These are phyloP conservation scores for Wickerhamomyces bisporus DNA, from an alignment of 805 yeast genomes.

Conservation along the genomic window DNA sequence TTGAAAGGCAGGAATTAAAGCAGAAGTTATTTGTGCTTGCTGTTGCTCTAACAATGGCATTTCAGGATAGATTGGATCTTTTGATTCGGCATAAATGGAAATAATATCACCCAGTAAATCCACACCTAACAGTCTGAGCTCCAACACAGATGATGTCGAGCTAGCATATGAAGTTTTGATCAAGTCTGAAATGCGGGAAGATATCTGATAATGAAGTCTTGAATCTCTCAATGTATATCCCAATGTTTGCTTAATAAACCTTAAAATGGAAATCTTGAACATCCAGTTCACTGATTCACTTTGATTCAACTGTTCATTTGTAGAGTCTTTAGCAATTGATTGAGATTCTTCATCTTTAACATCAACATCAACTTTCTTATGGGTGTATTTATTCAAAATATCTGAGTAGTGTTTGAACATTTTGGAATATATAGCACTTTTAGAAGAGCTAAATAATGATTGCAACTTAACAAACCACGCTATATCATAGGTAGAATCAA, in stretches of 20 bases:
- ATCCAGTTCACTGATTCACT: constrained; percentile 56
- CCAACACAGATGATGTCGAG: constrained; percentile 62
- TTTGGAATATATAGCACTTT: constrained; percentile 36
- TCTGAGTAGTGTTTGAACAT: constrained; percentile 37
- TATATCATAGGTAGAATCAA: constrained; percentile 41
- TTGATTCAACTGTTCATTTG: constrained; percentile 11
- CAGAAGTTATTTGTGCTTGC: constrained; percentile 90
- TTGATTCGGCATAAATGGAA: constrained; percentile 50
- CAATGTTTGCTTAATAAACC: constrained; percentile 40
- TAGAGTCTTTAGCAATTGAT: constrained; percentile 29
- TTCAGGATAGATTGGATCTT: constrained; percentile 69
- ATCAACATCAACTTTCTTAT: constrained; percentile 29
- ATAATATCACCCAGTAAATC: constrained; percentile 60
- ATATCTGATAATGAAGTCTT: constrained; percentile 34
- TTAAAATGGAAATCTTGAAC: constrained; percentile 43
- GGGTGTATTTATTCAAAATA: constrained; percentile 32
- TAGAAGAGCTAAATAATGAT: constrained; percentile 41
- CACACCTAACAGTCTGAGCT: constrained; percentile 61
- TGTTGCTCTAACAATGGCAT: constrained; percentile 79
- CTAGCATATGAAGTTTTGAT: constrained; percentile 77
- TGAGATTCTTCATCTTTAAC: constrained; percentile 45
- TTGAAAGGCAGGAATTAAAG: constrained; percentile 81
- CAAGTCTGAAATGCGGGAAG: constrained; percentile 52
- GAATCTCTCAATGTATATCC: constrained; percentile 33
- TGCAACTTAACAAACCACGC: constrained; percentile 60